Evolutionary conservation across 2,329 filamentous ascomycete genomes (phyloP).

Genomic region (Westerdykella sp.): DNA sequence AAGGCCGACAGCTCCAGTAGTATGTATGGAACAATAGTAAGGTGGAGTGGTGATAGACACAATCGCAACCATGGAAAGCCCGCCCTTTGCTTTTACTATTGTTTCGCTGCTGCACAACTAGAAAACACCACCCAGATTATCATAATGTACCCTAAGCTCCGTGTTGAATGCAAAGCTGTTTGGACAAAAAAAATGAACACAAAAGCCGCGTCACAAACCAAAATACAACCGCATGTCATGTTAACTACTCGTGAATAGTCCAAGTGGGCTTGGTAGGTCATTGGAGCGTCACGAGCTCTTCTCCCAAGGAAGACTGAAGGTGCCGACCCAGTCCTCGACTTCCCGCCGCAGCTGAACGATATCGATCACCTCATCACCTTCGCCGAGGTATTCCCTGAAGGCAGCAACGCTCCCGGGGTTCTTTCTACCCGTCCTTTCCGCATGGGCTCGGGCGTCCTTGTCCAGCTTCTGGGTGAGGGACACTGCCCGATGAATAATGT

Average conservation of each 20-base stretch:
- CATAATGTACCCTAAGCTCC: background rate
- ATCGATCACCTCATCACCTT: constrained; percentile 38
- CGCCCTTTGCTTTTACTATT: no score
- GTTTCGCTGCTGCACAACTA: no score
- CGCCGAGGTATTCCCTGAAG: constrained; percentile 38
- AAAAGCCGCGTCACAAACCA: background rate
- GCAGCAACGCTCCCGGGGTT: constrained; percentile 36
- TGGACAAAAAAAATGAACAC: background rate
- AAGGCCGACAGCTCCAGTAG: no score
- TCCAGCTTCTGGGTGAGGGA: constrained; percentile 39
- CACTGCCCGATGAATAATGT: constrained; percentile 39
- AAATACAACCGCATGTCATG: background rate
- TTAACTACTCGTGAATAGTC: background rate
- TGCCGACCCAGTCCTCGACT: constrained; percentile 40
- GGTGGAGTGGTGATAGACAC: no score
- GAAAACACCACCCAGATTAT: no score
- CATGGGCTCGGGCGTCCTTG: constrained; percentile 36
- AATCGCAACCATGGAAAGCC: no score
- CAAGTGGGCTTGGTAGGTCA: background rate
- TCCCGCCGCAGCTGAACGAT: constrained; percentile 38
- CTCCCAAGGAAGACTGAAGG: constrained; percentile 38
- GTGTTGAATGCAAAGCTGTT: background rate
- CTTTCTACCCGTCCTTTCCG: constrained; percentile 33
- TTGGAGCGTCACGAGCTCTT: constrained; percentile 16
- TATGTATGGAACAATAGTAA: no score